These are phyloP conservation scores for Anthostomella pinea DNA, from an alignment of 2,329 filamentous ascomycete species.

Conservation along the genomic window DNA sequence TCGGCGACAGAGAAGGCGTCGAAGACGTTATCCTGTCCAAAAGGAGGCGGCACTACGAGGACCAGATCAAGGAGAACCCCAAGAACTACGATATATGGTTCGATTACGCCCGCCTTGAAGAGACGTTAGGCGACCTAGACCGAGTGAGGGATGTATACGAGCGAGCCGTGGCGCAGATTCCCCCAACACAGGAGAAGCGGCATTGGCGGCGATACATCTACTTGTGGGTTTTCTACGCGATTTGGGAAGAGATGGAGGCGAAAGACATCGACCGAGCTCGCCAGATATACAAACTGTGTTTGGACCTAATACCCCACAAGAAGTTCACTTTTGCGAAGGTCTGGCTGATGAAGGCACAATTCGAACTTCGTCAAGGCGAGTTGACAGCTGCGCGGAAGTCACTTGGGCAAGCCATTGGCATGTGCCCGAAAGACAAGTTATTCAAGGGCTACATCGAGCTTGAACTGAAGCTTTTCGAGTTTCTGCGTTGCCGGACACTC, in stretches of 20 bases:
- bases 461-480: constrained; percentile 92
- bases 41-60: constrained; percentile 87
- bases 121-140: constrained; percentile 77
- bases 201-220: constrained; percentile 98
- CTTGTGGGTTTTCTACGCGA: constrained; percentile 94
- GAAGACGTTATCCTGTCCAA: constrained; percentile 97
- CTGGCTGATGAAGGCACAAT: constrained; percentile 91
- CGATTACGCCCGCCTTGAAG: constrained; percentile 88
- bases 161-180: constrained; percentile 90
- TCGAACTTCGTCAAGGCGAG: constrained; percentile 85
- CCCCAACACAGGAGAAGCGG: constrained; percentile 91
- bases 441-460: constrained; percentile 93
- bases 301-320: constrained; percentile 88
- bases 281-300: constrained; percentile 86
- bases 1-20: constrained; percentile 86
- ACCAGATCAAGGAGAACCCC: constrained; percentile 87
- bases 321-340: constrained; percentile 97
- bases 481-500: constrained; percentile 82
- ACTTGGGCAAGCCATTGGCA: constrained; percentile 83
- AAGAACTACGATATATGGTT: constrained; percentile 99
- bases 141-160: constrained; percentile 92
- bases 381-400: constrained; percentile 81
- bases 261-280: constrained; percentile 75
- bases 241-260: constrained; percentile 89
- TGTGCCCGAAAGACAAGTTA: constrained; percentile 93